phyloP scores from a whole-genome alignment of 116 monocot species.

The Trichopus zeylanicus region DNA sequence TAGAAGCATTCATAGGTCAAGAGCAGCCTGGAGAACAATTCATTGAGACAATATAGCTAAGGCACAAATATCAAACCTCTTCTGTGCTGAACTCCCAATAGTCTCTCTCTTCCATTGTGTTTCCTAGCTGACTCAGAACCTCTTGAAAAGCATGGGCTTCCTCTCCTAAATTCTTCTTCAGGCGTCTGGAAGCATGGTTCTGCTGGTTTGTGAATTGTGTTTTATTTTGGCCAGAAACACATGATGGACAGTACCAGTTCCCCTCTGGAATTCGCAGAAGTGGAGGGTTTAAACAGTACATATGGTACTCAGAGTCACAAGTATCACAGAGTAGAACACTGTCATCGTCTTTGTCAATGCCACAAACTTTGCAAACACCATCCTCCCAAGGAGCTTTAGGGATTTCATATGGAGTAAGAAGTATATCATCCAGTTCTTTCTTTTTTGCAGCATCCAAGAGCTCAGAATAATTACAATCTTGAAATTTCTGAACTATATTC shows the following conservation, averaged over 20 bases:
- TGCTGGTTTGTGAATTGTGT: conserved; percentile 17
- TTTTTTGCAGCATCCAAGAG: conserved; percentile 23
- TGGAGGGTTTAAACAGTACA: conserved; percentile 88
- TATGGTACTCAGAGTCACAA: conserved; percentile 99
- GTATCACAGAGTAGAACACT: conserved; percentile 92
- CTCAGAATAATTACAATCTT: conserved; percentile 13
- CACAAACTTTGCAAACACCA: conserved; percentile 99
- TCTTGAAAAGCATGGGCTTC: conserved; percentile 38
- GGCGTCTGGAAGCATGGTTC: conserved; percentile 12
- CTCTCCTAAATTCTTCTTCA: conserved; percentile 30
- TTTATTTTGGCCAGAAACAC: conserved; percentile 38
- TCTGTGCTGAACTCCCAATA: conserved; percentile 80
- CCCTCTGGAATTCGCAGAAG: conserved; percentile 83
- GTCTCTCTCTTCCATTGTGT: conserved; percentile 68
- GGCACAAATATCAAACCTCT: conserved; percentile 50
- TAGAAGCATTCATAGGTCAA: background rate
- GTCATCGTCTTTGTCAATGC: conserved; percentile 95
- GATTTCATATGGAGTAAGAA: conserved; percentile 37
- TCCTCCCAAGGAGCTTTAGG: conserved; percentile 99
- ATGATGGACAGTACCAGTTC: conserved; percentile 96
- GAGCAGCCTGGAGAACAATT: background rate
- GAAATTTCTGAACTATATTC: conserved; percentile 29
- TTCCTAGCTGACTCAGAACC: conserved; percentile 40
- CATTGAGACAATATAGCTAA: background rate
- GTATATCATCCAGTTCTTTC: conserved; percentile 37